These are phyloP conservation scores for Epichloe sibirici DNA, from an alignment of 2,329 filamentous ascomycete species.

Conservation along the genomic window DNA sequence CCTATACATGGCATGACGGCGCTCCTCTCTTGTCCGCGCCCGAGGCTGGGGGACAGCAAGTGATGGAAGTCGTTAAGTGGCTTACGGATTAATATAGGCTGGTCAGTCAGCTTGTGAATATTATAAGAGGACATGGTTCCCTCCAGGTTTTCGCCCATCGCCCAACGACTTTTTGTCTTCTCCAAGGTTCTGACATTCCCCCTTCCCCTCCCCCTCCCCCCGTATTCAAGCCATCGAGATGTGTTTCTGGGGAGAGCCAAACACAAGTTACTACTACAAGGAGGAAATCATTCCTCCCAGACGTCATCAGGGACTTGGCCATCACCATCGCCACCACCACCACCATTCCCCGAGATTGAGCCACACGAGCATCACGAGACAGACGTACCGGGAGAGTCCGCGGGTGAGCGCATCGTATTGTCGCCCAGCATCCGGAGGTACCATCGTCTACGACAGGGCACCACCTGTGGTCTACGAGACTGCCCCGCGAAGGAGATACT, in stretches of 20 bases:
- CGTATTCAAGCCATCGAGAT: slow-evolving; percentile 21
- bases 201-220: background rate
- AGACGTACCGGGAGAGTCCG: slow-evolving; percentile 28
- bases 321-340: slow-evolving; percentile 22
- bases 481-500: background rate
- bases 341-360: slow-evolving; percentile 28
- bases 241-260: slow-evolving; percentile 36
- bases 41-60: no score
- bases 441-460: slow-evolving; percentile 27
- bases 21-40: no score
- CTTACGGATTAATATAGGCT: no score
- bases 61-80: no score
- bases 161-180: no score
- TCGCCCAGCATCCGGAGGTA: slow-evolving; percentile 11
- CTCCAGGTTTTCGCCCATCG: background rate
- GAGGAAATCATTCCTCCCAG: slow-evolving; percentile 39
- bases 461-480: slow-evolving; percentile 2
- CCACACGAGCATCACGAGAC: slow-evolving; percentile 28
- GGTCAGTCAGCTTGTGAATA: background rate
- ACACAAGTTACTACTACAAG: slow-evolving; percentile 41
- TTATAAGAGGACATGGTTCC: background rate
- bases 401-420: slow-evolving; percentile 24
- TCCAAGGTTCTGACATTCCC: no score
- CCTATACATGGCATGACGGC: no score
- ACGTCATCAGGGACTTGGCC: slow-evolving; percentile 21